Evolutionary conservation across 257 asterid genomes (phyloP), one percentile per base, ranked within the genome.

Genomic region (Przewalskia tangutica): DNA sequence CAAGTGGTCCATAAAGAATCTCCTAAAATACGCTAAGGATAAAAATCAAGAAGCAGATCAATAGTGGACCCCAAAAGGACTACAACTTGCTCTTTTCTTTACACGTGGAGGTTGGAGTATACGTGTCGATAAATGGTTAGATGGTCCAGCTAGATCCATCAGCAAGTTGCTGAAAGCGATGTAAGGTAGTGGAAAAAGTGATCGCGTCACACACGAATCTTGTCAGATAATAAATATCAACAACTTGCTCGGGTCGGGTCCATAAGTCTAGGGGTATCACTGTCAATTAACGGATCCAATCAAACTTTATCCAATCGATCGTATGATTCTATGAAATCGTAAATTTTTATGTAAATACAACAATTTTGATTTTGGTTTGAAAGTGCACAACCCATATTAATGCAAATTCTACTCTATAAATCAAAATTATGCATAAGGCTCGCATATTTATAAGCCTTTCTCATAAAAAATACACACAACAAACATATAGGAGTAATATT

Each of bases 81-180:
- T 36, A 36, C 89, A 84, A 87, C 63, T 87, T 87, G 88, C 20
- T 58, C 66, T 62, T 50, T 51, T 6, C 42, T 34, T 18, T 53
- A 81, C 86, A 81, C 85, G 88, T 87, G 84, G 79, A 38, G 5
- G 58, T 2, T 18, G 23, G 38, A 14, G 23, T 64, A 20, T 68
- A 64, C 86, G 88, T 87, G 88, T 66, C 85, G 7, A 1, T 1
- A 14, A 6, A 14, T 2, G 16, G 51, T 77, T 64, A 60, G 81
- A 48, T 27, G 12, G 4, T 1, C 82, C 85, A 84, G 86, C 85
- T 84, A 81, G 77, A 75, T n/a, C 44, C 38, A 53, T 44, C 20
- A 34, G 42, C 84, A 62, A 81, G 80, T 86, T 81, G 87, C 56
- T 27, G 80, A 67, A 64, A 40, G 64, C 59, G 75, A 83, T 77